Evolutionary conservation across 1,284 basidiomycete species (phyloP), one percentile per base, ranked within the genome.

Genomic region (Butyriboletus regius): DNA sequence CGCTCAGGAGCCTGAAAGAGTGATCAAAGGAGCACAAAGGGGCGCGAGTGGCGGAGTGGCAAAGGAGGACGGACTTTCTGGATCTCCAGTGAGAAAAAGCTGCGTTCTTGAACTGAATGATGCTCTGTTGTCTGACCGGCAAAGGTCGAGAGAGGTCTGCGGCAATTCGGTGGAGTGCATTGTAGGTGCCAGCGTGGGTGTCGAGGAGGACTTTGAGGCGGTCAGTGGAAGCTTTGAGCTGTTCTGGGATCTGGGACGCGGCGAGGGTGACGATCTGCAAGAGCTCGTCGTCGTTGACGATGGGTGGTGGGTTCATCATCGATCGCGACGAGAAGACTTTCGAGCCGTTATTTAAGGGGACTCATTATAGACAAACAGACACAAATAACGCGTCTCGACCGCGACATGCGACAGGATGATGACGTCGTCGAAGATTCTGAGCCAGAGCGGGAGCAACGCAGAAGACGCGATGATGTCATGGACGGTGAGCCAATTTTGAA

Each of bases 61-160:
- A 35, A 41, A 17, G 40, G 31, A 42, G 12, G 26, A 54, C 76
- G 57, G 57, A 86, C 88, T 80, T 86, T 67, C 81, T 71, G 26
- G 82, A 82, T 61, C 75, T 74, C 87, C 87, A 90, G 57, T 84
- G 81, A 45, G 67, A 68, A 5, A 80, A 60, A 7, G 79, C 82
- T 2, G 74, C 72, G 56, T 90, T 90, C 67, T 90, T 90, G 68
- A 89, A 85, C 60, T 89, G 87, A 50, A 90, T 87, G 55, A 88
- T 87, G 36, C 82, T 78, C 60, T 85, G 82, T 59, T 86, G 80
- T 37, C 87, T 79, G 41, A 88, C 75, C n/a, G 70, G 69, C 26
- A 86, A 63, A 15, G 84, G 79, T 15, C 82, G 64, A 1, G 73
- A 67, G 55, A 67, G 71, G 58, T 80, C 75, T 31, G 78, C 71